Conservation (phyloP, 306 rosid species). For the Sindora glabra region DNA sequence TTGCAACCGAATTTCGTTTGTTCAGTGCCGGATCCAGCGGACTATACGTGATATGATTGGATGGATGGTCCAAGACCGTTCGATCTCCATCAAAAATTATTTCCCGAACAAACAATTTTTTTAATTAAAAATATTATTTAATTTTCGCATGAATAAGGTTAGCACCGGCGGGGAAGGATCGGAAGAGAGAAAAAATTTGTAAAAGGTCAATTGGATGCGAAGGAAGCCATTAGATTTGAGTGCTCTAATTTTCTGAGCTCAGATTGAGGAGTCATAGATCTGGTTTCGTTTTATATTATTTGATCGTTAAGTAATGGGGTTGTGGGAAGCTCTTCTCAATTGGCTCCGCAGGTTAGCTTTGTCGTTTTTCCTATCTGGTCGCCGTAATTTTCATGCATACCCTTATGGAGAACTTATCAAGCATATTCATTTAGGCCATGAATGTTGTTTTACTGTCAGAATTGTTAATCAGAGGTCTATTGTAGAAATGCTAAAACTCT, state of each 20-base stretch:
- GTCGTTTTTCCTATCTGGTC: not conserved
- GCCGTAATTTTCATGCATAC: not conserved
- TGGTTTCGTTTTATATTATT: conserved; percentile 6
- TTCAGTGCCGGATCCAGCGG: not conserved
- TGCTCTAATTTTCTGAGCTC: conserved; percentile 10
- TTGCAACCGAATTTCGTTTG: not conserved
- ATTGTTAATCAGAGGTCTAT: not conserved
- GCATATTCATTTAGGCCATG: not conserved
- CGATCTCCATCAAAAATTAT: not conserved
- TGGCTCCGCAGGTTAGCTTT: conserved; percentile 67
- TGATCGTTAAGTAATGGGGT: conserved; percentile 47
- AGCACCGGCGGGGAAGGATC: conserved; percentile 10
- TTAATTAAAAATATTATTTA: too few species aligned
- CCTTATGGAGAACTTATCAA: not conserved
- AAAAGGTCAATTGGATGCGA: conserved; percentile 15
- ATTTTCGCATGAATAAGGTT: conserved; percentile 9
- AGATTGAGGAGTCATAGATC: conserved; percentile 23
- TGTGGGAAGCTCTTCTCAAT: conserved; percentile 82
- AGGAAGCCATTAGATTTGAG: conserved; percentile 14
- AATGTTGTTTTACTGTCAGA: not conserved
- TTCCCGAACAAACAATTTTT: not conserved
- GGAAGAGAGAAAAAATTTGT: not conserved
- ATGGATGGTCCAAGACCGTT: not conserved
- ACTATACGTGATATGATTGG: not conserved
- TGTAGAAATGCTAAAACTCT: not conserved